A percentile compares a stretch with the other conserved stretches of the same genome.
phyloP scores from a whole-genome alignment of 2,329 filamentous ascomycete genomes.

The Didymosphaeria variabile region DNA sequence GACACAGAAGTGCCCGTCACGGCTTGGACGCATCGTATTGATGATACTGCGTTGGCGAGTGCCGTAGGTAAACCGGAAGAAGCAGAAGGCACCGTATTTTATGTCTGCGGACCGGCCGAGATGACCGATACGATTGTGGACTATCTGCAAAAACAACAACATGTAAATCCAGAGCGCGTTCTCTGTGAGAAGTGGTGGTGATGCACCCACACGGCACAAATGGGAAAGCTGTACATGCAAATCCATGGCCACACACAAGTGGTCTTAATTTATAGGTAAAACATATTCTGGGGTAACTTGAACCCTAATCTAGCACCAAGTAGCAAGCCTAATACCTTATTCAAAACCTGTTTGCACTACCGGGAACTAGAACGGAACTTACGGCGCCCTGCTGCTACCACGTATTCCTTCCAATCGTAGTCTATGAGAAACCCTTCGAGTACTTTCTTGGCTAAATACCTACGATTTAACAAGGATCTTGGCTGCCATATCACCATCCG shows the following conservation, averaged over 20 bases:
- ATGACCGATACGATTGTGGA: slow-evolving; percentile 60
- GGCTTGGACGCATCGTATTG: slow-evolving; percentile 46
- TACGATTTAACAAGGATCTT: slow-evolving; percentile 8
- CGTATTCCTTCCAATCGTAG: background rate
- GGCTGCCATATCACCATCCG: slow-evolving; percentile 11
- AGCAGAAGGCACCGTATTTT: slow-evolving; percentile 52
- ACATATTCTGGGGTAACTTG: background rate
- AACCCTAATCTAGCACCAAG: background rate
- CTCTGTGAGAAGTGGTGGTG: slow-evolving; percentile 64
- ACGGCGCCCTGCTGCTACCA: background rate
- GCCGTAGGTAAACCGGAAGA: slow-evolving; percentile 50
- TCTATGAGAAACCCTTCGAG: background rate
- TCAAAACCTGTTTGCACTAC: background rate
- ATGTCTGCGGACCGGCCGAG: slow-evolving; percentile 58
- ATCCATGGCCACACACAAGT: background rate
- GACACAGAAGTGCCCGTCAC: slow-evolving; percentile 41
- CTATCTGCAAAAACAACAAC: slow-evolving; percentile 48
- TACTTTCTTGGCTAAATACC: slow-evolving; percentile 3
- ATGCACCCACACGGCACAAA: background rate
- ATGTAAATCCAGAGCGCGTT: slow-evolving; percentile 52
- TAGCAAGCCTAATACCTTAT: background rate
- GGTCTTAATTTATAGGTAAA: slow-evolving; percentile 8
- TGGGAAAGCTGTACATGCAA: background rate
- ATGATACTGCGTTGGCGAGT: slow-evolving; percentile 49
- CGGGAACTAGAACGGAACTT: slow-evolving; percentile 1